These are phyloP conservation scores for Senna tora DNA, from an alignment of 306 rosid species.

Conservation along the genomic window DNA sequence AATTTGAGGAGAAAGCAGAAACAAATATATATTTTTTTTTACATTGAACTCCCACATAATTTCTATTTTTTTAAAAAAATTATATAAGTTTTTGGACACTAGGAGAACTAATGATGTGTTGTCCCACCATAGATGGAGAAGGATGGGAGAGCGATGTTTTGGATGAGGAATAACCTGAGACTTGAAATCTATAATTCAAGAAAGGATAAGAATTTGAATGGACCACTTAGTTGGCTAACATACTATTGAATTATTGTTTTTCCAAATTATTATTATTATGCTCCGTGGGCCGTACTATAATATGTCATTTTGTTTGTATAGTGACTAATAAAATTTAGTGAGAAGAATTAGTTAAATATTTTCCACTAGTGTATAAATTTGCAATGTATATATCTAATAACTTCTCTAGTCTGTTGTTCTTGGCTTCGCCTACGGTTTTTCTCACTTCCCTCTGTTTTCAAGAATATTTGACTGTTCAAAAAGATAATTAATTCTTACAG, in stretches of 20 bases:
- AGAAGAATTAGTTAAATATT: too few relatives aligned
- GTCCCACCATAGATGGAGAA: slow-evolving; percentile 45
- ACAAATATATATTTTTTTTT: not conserved
- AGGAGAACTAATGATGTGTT: slow-evolving; percentile 14
- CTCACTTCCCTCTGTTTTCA: not conserved
- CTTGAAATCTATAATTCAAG: slow-evolving; percentile 24
- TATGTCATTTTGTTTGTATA: not conserved
- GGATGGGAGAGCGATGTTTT: slow-evolving; percentile 31
- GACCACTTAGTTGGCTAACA: slow-evolving; percentile 44
- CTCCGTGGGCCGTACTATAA: slow-evolving; percentile 36
- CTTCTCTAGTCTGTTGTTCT: too few relatives aligned
- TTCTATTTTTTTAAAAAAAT: too few relatives aligned
- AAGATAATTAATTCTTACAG: not conserved
- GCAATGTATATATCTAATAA: too few relatives aligned
- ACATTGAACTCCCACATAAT: not conserved
- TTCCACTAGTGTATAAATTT: too few relatives aligned
- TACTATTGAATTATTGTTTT: slow-evolving; percentile 38
- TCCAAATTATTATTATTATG: slow-evolving; percentile 33
- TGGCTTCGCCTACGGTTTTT: too few relatives aligned
- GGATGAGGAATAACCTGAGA: slow-evolving; percentile 19
- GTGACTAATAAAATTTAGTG: too few relatives aligned
- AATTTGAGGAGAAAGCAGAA: too few relatives aligned
- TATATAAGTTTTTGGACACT: not conserved
- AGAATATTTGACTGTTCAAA: slow-evolving; percentile 20
- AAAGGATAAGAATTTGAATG: slow-evolving; percentile 42